Evolutionary conservation across 768 basidiomycete species (phyloP).

Genomic region (Chlorophyllum brunneum): DNA sequence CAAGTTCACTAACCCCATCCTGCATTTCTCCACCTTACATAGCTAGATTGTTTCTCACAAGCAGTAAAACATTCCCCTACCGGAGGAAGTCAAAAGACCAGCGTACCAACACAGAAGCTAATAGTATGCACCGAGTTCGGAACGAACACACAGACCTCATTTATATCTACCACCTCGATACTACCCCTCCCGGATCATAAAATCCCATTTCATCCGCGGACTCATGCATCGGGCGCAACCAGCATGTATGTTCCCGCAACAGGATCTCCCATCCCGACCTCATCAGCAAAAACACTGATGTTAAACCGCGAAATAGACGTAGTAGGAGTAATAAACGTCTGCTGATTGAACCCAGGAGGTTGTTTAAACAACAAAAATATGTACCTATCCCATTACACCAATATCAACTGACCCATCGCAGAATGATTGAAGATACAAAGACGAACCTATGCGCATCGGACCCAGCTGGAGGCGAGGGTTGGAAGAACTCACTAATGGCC

Average conservation of each 20-base stretch:
- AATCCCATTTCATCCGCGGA: no score
- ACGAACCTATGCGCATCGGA: slow-evolving; percentile 41
- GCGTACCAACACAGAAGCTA: no score
- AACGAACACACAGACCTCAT: no score
- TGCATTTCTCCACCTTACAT: no score
- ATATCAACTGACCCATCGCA: neutral
- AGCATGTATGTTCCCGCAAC: slow-evolving; percentile 44
- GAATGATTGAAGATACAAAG: neutral
- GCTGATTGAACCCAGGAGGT: slow-evolving; percentile 30
- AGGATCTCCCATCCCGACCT: slow-evolving; percentile 35
- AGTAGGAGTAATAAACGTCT: slow-evolving; percentile 31
- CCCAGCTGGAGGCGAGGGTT: slow-evolving; percentile 41
- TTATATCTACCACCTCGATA: no score
- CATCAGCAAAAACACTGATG: slow-evolving; percentile 36
- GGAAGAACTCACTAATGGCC: slow-evolving; percentile 34
- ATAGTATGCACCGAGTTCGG: no score
- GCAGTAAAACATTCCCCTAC: no score
- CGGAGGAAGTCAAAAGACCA: no score
- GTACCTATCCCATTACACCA: slow-evolving; percentile 38
- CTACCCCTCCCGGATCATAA: no score
- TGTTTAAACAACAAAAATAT: slow-evolving; percentile 42
- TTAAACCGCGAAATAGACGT: slow-evolving; percentile 33
- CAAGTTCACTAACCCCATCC: no score
- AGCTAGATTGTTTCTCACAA: no score
- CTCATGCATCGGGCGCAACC: slow-evolving; percentile 28